Base-by-base conservation (phyloP, 805 yeast genomes). In the Ogataea naganishii region DNA sequence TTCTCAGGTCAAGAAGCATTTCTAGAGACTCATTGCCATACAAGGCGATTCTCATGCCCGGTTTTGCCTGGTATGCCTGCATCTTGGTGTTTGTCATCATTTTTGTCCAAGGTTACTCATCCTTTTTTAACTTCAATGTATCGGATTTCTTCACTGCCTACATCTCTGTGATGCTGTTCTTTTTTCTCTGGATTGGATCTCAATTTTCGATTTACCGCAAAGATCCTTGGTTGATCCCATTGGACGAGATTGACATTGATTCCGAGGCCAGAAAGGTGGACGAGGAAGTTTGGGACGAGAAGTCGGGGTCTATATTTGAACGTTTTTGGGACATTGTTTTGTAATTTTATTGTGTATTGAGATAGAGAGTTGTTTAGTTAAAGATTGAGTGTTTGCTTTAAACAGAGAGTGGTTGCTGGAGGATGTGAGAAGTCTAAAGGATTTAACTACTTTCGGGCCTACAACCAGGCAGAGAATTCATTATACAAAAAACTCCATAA, bases 31-130 rank as follows among this genome's bases (percentile, higher is more conserved):
- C 69, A 8, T 62, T 83, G 34, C 92, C 94, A 7, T 84, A 66
- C 64, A 80, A 77, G 52, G 88, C 92, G 7, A 48, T 47, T n/a
- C 62, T 66, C 33, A 79, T 77, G 75, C 92, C 94, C 3, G 69
- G 50, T 38, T 54, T 62, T 36, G 82, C 88, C 2, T 75, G 72
- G 54, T 78, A 80, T 43, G 71, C 85, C 3, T 55, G 72, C 4
- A 54, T 64, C 31, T 62, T 70, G 40, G 63, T 78, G 39, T 51
- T 64, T 10, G 39, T 79, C 18, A 69, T 84, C 47, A 69, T 71
- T 17, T 63, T 82, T 37, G 63, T 83, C 37, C 88, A 84, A 55
- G 94, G 94, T 22, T 83, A 68, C 51, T 53, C 66, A 2, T 70
- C 72, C 1, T 83, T 83, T 56, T 72, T 72, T 32, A 53, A 53